Conservation (phyloP, 2,329 filamentous ascomycete species). For the Aspergillus sp. region DNA sequence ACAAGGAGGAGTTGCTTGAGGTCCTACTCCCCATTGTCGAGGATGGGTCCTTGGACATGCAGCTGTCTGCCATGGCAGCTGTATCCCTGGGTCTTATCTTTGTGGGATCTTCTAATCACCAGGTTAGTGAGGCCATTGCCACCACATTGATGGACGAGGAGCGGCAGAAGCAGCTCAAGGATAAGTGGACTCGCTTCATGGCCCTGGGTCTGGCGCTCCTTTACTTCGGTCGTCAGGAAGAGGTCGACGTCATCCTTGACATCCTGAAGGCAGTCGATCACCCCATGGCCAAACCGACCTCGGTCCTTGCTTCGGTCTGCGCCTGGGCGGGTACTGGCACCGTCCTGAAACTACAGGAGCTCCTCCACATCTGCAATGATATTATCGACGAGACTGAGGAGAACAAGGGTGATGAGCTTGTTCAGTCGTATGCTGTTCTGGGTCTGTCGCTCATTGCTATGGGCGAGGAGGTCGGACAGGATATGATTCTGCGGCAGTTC, state of each 20-base stretch:
- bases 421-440: conserved; percentile 94
- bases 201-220: conserved; percentile 88
- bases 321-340: conserved; percentile 97
- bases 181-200: conserved; percentile 98
- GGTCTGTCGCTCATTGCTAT: conserved; percentile 93
- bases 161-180: conserved; percentile 82
- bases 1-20: conserved; percentile 85
- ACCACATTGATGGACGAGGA: conserved; percentile 93
- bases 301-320: conserved; percentile 91
- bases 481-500: conserved; percentile 97
- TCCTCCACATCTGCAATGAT: conserved; percentile 97
- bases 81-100: conserved; percentile 87
- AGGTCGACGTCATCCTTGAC: conserved; percentile 97
- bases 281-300: conserved; percentile 94
- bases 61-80: conserved; percentile 93
- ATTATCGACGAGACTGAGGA: conserved; percentile 93
- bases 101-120: conserved; percentile 86
- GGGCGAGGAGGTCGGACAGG: conserved; percentile 97
- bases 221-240: conserved; percentile 95
- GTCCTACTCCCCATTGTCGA: conserved; percentile 82
- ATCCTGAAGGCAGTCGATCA: conserved; percentile 96
- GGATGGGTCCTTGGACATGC: conserved; percentile 85
- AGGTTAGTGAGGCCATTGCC: conserved; percentile 89
- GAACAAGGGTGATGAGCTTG: conserved; percentile 91
- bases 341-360: conserved; percentile 93